Percentiles rank a stretch among this genome's conserved stretches.
These are phyloP conservation scores for Paecilomyces variotii DNA, from an alignment of 2,329 filamentous ascomycete genomes.

Conservation along the genomic window DNA sequence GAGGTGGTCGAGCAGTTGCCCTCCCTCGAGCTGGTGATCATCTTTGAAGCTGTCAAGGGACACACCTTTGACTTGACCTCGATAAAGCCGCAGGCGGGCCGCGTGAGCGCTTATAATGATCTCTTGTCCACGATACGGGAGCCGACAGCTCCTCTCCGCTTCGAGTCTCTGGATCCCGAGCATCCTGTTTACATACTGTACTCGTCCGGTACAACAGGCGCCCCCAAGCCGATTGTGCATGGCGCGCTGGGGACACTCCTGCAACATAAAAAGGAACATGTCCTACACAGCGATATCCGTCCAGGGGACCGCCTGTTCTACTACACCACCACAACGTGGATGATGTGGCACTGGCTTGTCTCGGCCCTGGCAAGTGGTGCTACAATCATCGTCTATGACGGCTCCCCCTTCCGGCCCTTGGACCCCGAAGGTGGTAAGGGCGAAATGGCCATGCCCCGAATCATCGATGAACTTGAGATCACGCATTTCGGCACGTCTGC, in stretches of 20 bases:
- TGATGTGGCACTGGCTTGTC: constrained; percentile 99
- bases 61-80: constrained; percentile 28
- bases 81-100: constrained; percentile 28
- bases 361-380: constrained; percentile 76
- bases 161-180: constrained; percentile 71
- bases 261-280: constrained; percentile 95
- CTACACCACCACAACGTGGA: constrained; percentile 93
- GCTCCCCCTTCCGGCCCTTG: constrained; percentile 74
- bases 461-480: constrained; percentile 73
- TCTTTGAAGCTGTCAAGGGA: constrained; percentile 59
- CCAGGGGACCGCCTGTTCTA: constrained; percentile 73
- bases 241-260: constrained; percentile 82
- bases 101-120: constrained; percentile 32
- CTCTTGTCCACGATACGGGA: constrained; percentile 40
- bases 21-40: constrained; percentile 60
- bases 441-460: constrained; percentile 69
- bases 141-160: constrained; percentile 43
- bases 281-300: constrained; percentile 73
- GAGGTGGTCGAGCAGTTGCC: constrained; percentile 64
- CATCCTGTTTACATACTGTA: constrained; percentile 93
- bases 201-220: constrained; percentile 79
- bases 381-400: constrained; percentile 82
- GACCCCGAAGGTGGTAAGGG: constrained; percentile 51
- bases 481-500: constrained; percentile 94
- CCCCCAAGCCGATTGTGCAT: constrained; percentile 91